Base-by-base conservation (phyloP, 2,329 filamentous ascomycete species). In the Beauveria bassiana region DNA sequence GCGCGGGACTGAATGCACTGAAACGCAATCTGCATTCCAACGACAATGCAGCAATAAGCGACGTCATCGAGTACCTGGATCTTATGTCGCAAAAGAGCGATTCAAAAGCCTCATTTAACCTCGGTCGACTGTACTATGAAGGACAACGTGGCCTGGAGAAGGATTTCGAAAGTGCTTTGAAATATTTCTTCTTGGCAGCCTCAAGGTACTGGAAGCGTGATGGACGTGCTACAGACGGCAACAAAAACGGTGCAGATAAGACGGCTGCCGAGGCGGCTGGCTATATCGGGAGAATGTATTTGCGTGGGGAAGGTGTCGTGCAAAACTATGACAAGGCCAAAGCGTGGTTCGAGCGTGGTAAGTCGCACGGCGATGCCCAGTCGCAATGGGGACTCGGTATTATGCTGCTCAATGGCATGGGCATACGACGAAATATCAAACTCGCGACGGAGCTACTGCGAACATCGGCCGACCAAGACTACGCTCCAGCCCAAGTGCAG, bases 21-120 rank as follows among this genome's bases (percentile, higher is more conserved):
- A 86, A 87, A 65, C 85, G 86, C 22, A 86, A 86, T 61, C 82
- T 87, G 1, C 87, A 89, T 65, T 90, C 91, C 3, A 90, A 95
- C 70, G 85, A 89, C 1, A 89, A 96, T 68, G 91, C 92, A 1
- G 90, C 91, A 18, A 85, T 97, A 62, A 92, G 96, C 68, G 93
- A 99, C 73, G 89, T 98, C 18, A 86, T 99, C 63, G 95, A 99
- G 71, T 99, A 96, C 68, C 79, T 96, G 66, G 91, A 96, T 68
- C 81, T 96, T 47, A 88, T 96, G 81, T 91, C 91, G 6, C 86
- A 93, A 63, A 96, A 96, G 71, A 92, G 93, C 12, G 91, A 96
- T 69, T 84, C 91, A 61, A 92, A 90, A 71, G 91, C 93, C 1
- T 93, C 91, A 0, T 92, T 93, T 69, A 93, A 90, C 64, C 78